Evolutionary conservation across 2,329 filamentous ascomycete species (phyloP).

Genomic region (Trichoderma simmonsii): DNA sequence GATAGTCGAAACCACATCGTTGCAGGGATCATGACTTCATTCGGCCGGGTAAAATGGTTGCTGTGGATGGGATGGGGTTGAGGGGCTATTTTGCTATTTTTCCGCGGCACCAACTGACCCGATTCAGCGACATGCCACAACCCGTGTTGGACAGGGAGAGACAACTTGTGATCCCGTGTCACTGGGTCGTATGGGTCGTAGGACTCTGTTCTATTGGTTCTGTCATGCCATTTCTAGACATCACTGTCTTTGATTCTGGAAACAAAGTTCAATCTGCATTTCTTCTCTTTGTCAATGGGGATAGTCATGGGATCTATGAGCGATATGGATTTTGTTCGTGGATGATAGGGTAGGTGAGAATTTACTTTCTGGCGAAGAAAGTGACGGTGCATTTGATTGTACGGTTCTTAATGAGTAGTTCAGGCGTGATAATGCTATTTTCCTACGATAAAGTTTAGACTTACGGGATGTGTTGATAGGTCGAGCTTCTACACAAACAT

Average conservation of each 20-base stretch:
- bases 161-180: background rate
- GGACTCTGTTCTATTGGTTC: background rate
- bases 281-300: background rate
- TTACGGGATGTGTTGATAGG: background rate
- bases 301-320: background rate
- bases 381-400: background rate
- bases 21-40: conserved; percentile 2
- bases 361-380: background rate
- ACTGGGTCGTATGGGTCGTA: background rate
- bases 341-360: background rate
- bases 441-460: background rate
- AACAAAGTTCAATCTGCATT: background rate
- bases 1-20: background rate
- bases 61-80: background rate
- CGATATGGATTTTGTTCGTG: background rate
- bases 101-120: background rate
- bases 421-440: background rate
- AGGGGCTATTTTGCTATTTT: background rate
- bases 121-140: background rate
- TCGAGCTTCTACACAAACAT: background rate
- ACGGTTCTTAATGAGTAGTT: background rate
- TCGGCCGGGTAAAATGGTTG: conserved; percentile 2
- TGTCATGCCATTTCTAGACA: background rate
- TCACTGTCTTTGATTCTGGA: background rate
- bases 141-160: background rate